Evolutionary conservation across 352 stramenopile species (phyloP).

Genomic region (Blastocystis sp.): DNA sequence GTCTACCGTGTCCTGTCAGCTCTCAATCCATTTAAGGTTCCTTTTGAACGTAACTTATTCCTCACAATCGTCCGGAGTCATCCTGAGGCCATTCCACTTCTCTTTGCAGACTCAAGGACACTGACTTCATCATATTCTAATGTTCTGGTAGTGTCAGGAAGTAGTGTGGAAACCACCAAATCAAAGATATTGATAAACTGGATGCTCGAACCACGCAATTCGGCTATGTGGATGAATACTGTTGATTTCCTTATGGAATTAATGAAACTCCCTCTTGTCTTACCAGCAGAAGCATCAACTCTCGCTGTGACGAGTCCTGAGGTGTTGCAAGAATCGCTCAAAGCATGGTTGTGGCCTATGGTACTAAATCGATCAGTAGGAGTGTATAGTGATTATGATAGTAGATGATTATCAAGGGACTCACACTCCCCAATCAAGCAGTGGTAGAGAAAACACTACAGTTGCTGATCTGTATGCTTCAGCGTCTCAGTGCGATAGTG

Average conservation of each 20-base stretch:
- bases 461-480: not conserved
- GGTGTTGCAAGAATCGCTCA: not conserved
- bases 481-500: not conserved
- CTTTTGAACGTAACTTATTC: conserved; percentile 30
- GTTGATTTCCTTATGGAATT: conserved; percentile 48
- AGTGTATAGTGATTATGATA: not conserved
- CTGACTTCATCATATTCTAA: not conserved
- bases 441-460: conserved; percentile 19
- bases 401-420: conserved; percentile 26
- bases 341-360: not conserved
- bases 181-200: conserved; percentile 30
- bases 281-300: not conserved
- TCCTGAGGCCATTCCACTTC: conserved; percentile 27
- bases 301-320: not conserved
- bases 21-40: conserved; percentile 19
- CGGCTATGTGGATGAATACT: not conserved
- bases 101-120: conserved; percentile 1
- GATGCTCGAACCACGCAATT: conserved; percentile 36
- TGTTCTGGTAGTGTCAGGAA: not conserved
- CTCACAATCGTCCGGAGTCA: conserved; percentile 22
- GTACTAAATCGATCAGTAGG: not conserved
- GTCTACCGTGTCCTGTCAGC: not conserved
- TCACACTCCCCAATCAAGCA: not conserved
- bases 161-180: not conserved
- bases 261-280: not conserved